Conservation (phyloP, 352 stramenopile genomes). For the Blastocystis sp. region DNA sequence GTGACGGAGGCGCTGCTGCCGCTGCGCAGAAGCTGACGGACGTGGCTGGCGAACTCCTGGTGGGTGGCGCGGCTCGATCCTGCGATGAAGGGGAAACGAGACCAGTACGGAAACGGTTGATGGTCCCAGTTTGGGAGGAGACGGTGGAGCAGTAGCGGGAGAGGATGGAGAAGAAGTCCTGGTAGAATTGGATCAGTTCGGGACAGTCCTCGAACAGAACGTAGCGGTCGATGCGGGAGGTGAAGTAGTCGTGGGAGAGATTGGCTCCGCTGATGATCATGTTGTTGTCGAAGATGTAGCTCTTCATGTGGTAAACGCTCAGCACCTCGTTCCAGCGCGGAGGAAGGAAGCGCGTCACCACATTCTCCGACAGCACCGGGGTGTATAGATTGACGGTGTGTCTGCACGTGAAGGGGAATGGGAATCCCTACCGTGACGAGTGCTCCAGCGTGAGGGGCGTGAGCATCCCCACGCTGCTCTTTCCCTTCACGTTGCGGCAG, state of each 20-base stretch:
- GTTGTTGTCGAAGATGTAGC: conserved; percentile 80
- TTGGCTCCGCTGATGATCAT: conserved; percentile 81
- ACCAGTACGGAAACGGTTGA: conserved; percentile 9
- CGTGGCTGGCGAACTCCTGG: not conserved
- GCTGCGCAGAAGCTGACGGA: not conserved
- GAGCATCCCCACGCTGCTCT: conserved; percentile 37
- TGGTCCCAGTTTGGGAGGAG: not conserved
- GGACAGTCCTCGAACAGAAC: conserved; percentile 76
- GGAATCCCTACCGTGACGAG: not conserved
- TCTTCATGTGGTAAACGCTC: conserved; percentile 79
- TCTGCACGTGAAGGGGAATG: not conserved
- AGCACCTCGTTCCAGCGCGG: conserved; percentile 79
- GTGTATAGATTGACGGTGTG: conserved; percentile 42
- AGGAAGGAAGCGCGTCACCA: conserved; percentile 74
- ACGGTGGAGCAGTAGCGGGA: conserved; percentile 22
- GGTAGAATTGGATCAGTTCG: conserved; percentile 76
- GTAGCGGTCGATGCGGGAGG: conserved; percentile 80
- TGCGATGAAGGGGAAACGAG: not conserved
- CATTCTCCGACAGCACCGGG: conserved; percentile 35
- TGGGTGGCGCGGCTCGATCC: conserved; percentile 13
- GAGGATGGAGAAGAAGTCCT: conserved; percentile 70
- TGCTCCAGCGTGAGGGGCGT: conserved; percentile 14
- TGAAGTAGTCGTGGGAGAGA: conserved; percentile 81
- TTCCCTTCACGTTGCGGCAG: conserved; percentile 34
- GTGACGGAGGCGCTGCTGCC: not conserved